phyloP scores from a whole-genome alignment of 257 asterid species.

The Leptodermis oblonga region DNA sequence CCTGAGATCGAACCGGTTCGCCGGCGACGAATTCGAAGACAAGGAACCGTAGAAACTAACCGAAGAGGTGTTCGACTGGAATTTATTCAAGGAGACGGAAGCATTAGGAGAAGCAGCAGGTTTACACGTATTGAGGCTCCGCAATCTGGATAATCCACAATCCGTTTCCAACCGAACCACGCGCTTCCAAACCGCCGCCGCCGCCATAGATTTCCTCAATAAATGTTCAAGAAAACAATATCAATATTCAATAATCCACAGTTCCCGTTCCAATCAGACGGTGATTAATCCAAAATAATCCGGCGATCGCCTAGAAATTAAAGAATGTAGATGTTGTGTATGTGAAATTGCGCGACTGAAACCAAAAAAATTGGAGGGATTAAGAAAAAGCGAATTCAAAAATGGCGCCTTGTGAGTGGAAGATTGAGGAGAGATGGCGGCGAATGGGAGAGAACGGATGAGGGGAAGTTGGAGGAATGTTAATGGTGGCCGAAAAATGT shows the following conservation, averaged over 20 bases:
- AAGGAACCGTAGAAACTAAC: constrained; percentile 24
- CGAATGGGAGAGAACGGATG: neutral
- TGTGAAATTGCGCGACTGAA: neutral
- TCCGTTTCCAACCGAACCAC: constrained; percentile 23
- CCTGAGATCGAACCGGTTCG: constrained; percentile 27
- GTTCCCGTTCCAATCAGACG: neutral
- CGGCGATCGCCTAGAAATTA: neutral
- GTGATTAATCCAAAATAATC: too few species aligned
- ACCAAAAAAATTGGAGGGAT: neutral
- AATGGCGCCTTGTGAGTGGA: neutral
- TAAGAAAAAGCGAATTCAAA: neutral
- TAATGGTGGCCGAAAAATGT: constrained; percentile 4
- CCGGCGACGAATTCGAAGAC: constrained; percentile 26
- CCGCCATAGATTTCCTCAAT: constrained; percentile 24
- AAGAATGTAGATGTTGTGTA: neutral
- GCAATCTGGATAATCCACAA: constrained; percentile 26
- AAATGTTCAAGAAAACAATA: neutral
- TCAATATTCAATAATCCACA: neutral
- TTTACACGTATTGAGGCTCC: constrained; percentile 18
- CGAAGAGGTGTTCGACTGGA: constrained; percentile 6
- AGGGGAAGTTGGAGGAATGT: neutral
- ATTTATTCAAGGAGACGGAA: constrained; percentile 9
- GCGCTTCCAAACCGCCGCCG: constrained; percentile 31
- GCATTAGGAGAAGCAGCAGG: constrained; percentile 12
- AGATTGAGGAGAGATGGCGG: neutral